Percentiles rank a stretch among this genome's conserved stretches.
Conservation (phyloP, 1,139 yeast species). For the Magnusiomyces tetraspermus region DNA sequence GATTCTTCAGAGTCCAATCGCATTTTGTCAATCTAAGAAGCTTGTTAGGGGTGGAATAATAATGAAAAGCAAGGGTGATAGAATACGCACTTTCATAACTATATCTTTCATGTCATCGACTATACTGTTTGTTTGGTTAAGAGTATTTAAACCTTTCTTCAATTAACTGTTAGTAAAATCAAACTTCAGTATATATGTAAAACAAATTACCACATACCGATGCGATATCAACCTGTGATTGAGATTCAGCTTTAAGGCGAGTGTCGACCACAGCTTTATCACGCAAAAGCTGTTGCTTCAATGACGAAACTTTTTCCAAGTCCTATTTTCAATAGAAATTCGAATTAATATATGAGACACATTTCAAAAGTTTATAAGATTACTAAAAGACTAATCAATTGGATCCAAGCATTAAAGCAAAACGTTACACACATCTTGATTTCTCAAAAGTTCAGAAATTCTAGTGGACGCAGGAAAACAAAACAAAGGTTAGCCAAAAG, state of each 20-base stretch:
- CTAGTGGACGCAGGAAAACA: constrained; percentile 16
- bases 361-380: too few species aligned
- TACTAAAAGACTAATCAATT: neutral
- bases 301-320: constrained; percentile 44
- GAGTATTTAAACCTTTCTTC: constrained; percentile 26
- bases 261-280: constrained; percentile 68
- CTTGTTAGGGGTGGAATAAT: constrained; percentile 6
- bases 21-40: constrained; percentile 20
- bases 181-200: neutral
- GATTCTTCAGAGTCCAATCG: constrained; percentile 27
- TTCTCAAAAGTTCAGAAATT: constrained; percentile 23
- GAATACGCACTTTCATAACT: constrained; percentile 19
- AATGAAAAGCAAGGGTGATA: constrained; percentile 11
- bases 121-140: constrained; percentile 26
- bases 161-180: neutral
- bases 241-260: constrained; percentile 56
- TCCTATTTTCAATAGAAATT: constrained; percentile 29
- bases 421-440: constrained; percentile 22
- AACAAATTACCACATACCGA: constrained; percentile 19
- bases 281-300: constrained; percentile 52
- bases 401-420: too few species aligned
- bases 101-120: constrained; percentile 27
- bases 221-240: constrained; percentile 48
- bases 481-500: neutral
- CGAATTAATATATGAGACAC: neutral